Evolutionary conservation across 2,329 filamentous ascomycete species (phyloP).

Genomic region (Ceratocystis colombiana): DNA sequence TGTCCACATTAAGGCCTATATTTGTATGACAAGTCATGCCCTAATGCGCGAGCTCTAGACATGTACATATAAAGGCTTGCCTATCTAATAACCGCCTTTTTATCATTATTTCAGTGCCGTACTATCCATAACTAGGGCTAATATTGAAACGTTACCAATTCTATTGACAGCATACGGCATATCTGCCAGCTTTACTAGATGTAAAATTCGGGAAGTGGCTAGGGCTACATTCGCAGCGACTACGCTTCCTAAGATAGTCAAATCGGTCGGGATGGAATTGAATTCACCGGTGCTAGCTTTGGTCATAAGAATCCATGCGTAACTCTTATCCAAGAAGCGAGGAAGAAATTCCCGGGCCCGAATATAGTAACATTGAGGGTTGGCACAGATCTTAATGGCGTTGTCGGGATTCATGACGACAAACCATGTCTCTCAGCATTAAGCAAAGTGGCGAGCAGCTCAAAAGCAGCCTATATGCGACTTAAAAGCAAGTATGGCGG

Average conservation of each 20-base stretch:
- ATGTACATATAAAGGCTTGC: neutral
- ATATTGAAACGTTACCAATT: conserved; percentile 24
- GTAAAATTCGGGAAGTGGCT: conserved; percentile 31
- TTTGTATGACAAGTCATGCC: neutral
- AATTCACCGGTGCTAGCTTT: conserved; percentile 31
- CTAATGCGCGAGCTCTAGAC: neutral
- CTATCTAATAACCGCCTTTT: neutral
- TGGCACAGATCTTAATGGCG: conserved; percentile 29
- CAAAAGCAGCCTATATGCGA: neutral
- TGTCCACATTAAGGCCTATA: neutral
- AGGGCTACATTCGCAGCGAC: conserved; percentile 30
- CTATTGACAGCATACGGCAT: conserved; percentile 30
- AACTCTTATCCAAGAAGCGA: conserved; percentile 30
- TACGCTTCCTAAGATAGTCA: conserved; percentile 31
- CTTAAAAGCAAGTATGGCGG: conserved; percentile 26
- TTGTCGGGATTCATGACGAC: conserved; percentile 27
- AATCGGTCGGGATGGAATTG: conserved; percentile 28
- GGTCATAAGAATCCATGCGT: conserved; percentile 32
- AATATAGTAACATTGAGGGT: conserved; percentile 28
- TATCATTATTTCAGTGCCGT: neutral
- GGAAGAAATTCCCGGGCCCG: conserved; percentile 27
- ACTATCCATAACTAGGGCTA: neutral
- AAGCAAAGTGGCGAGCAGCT: neutral
- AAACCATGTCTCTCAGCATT: neutral
- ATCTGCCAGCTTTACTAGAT: conserved; percentile 26